Evolutionary conservation across 2,329 filamentous ascomycete species (phyloP), one percentile per base, ranked within the genome.

Genomic region (Xylariaceae sp.): DNA sequence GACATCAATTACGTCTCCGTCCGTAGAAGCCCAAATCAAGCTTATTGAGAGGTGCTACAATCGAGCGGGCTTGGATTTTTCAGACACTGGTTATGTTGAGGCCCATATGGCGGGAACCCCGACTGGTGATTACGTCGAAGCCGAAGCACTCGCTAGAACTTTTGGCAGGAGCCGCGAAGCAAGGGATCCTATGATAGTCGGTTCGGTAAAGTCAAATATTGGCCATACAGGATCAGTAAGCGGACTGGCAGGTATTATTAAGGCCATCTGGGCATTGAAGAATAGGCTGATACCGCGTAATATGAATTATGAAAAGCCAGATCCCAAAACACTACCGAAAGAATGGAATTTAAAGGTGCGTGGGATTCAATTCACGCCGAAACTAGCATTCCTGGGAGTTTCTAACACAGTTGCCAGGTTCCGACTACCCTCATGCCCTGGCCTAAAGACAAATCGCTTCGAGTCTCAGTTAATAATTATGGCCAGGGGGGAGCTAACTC

Each of bases 1-100:
- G 67, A 2, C 63, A 6, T 76, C 76, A 2, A 74, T 81, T 23
- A 79, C 77, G 0, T 68, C 75, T 27, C 80, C 80, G 0, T 77
- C 60, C 33, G 43, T 44, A 0, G 58, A 63, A 1, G 72, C 74
- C 0, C 77, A 79, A 50, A 63, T 58, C 9, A 43, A 41, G 0
- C 41, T 73, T 2, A 75, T 74, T 30, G 40, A 61, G 33, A 47
- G 53, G 3, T 65, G 65, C 1, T 76, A 76, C 50, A 29, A 32
- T 1, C 44, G 52, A 3, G 70, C 71, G 3, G 74, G 66, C 4
- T 59, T 70, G 0, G 60, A 49, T 32, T 49, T 27, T 24, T 24
- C 11, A 30, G 62, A 51, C 32, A 64, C 55, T 45, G 42, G 16
- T 2, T 61, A 54, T 11, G 16, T 70, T 15, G 62, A 70, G 26